Base-by-base conservation (phyloP, 345 rosid genomes). In the Populus nigra region DNA sequence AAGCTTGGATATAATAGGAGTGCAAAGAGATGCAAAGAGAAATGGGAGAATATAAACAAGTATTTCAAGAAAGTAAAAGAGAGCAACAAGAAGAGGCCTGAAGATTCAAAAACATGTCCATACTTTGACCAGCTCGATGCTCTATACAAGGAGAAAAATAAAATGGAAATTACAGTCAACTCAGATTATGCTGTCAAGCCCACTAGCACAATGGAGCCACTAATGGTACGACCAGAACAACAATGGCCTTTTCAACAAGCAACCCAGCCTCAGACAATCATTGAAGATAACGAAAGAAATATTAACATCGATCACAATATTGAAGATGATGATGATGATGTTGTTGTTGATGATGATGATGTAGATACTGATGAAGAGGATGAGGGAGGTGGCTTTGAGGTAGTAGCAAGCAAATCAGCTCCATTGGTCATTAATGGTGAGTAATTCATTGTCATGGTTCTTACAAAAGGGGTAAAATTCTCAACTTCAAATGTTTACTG, bases 1-100 rank as follows among this genome's bases (percentile, higher is more conserved):
- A 86, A 81, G 76, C 81, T 89, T 33, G 98, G 97, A 20, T 91
- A 91, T 63, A 83, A 90, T 63, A 83, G 98, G 71, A 94, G 86
- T 73, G 83, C 98, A 0, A 94, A 93, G 85, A 79, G 98, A 81
- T 93, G 98, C 73, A 94, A 94, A 83, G 98, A 94, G 90, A 93
- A 94, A 85, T 93, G 98, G 98, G 98, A 91, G 85, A 94, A 94
- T 78, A 93, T 93, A 76, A 94, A 94, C 88, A 94, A 94, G 87
- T 94, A 93, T 84, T 94, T 93, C 89, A 93, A 88, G 91, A 94
- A 90, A 82, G 94, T 89, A 15, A 92, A 89, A 80, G 96, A 94
- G 49, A 87, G 92, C 85, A 91, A 78, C 79, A 91, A 88, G 88
- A 91, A 80, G 80, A 80, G 97, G 75, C 89, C 91, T 0, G 87